Evolutionary conservation across 805 yeast genomes (phyloP).

Genomic region (Candida germanica): DNA sequence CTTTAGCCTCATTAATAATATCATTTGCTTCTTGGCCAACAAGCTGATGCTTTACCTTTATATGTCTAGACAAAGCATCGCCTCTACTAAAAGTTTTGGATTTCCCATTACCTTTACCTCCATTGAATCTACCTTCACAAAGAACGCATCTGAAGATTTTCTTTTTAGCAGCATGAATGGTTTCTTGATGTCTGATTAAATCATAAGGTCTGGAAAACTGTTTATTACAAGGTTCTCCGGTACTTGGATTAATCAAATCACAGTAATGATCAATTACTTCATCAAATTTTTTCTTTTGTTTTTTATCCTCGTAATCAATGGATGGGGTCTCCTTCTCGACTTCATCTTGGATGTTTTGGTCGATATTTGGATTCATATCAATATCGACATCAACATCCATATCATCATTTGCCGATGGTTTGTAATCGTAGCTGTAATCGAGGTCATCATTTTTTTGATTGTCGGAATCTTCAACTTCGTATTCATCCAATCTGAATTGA

Average conservation of each 20-base stretch:
- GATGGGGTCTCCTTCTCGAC: conserved; percentile 1
- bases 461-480: neutral
- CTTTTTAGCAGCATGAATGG: conserved; percentile 46
- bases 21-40: conserved; percentile 64
- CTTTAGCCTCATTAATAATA: conserved; percentile 72
- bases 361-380: conserved; percentile 1
- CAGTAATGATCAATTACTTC: conserved; percentile 52
- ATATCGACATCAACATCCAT: conserved; percentile 10
- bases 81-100: conserved; percentile 46
- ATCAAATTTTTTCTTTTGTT: conserved; percentile 14
- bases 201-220: conserved; percentile 73
- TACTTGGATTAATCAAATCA: conserved; percentile 54
- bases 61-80: conserved; percentile 46
- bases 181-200: conserved; percentile 45
- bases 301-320: conserved; percentile 3
- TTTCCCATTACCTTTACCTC: conserved; percentile 50
- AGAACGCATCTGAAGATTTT: conserved; percentile 45
- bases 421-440: neutral
- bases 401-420: conserved; percentile 7
- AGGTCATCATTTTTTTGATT: neutral
- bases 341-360: neutral
- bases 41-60: conserved; percentile 80
- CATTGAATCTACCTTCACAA: conserved; percentile 44
- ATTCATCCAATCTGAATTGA: neutral
- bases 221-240: conserved; percentile 66